Conservation (phyloP, 345 rosid species). For the Psidium guajava region DNA sequence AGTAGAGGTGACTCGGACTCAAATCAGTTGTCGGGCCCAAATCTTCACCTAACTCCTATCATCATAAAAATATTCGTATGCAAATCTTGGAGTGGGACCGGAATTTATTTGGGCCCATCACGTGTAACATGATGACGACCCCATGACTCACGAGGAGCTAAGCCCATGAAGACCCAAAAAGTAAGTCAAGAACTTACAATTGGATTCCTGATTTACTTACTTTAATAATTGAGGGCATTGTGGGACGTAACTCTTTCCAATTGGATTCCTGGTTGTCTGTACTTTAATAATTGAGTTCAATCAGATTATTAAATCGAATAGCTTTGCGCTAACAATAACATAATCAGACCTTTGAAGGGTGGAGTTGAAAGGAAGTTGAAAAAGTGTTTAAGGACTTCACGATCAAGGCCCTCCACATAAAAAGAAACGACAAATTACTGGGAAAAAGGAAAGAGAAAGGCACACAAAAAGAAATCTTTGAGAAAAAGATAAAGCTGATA, state of each 20-base stretch:
- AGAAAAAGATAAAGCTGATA: background rate
- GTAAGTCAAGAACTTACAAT: background rate
- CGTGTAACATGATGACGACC: background rate
- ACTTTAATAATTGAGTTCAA: background rate
- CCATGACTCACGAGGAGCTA: background rate
- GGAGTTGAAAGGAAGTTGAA: background rate
- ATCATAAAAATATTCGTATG: background rate
- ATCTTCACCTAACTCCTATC: background rate
- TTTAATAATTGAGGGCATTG: background rate
- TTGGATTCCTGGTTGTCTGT: background rate
- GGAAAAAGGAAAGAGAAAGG: background rate
- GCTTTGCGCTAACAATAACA: background rate
- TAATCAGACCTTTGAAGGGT: background rate
- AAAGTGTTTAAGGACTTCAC: background rate
- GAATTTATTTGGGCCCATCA: background rate
- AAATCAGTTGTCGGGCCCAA: background rate
- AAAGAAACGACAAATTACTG: background rate
- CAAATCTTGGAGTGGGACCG: background rate
- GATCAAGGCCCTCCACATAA: background rate
- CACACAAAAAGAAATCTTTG: no score
- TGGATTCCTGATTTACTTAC: no score
- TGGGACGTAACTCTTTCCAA: rapidly evolving
- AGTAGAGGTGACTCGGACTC: background rate
- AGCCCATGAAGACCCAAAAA: background rate
- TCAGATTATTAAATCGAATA: background rate